phyloP scores from a whole-genome alignment of 225 moss, liverwort and hornwort species.

The Pseudoscleropodium purum region DNA sequence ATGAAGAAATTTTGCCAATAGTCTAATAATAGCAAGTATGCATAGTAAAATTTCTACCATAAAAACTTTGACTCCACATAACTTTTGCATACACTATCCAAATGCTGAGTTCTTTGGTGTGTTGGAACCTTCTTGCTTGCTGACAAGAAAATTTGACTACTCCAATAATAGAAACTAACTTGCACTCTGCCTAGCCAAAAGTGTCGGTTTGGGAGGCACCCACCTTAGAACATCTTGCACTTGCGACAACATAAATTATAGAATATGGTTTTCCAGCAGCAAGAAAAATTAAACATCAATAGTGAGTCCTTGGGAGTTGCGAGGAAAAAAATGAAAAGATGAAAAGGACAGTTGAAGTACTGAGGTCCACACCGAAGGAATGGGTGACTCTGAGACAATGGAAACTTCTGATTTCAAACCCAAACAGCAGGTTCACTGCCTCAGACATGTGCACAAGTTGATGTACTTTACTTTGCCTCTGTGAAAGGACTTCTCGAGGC shows the following conservation, averaged over 20 bases:
- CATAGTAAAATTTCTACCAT: neutral
- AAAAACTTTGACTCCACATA: neutral
- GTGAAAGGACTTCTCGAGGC: too few relatives aligned
- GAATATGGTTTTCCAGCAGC: neutral
- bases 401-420: neutral
- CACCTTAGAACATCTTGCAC: neutral
- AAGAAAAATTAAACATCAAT: too few relatives aligned
- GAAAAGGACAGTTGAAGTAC: neutral
- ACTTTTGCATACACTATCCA: neutral
- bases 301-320: neutral
- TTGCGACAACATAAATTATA: neutral
- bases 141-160: neutral
- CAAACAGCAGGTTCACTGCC: neutral
- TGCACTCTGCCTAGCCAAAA: neutral
- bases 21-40: too few relatives aligned
- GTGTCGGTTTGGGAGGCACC: neutral
- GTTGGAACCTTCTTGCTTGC: neutral
- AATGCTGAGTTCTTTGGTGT: rapidly evolving
- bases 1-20: too few relatives aligned
- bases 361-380: neutral
- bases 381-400: neutral
- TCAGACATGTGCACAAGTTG: neutral
- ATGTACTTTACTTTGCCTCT: neutral
- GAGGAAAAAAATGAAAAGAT: neutral
- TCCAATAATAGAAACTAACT: too few relatives aligned